Evolutionary conservation across 1,284 basidiomycete species (phyloP).

Genomic region (Waitea zeae): DNA sequence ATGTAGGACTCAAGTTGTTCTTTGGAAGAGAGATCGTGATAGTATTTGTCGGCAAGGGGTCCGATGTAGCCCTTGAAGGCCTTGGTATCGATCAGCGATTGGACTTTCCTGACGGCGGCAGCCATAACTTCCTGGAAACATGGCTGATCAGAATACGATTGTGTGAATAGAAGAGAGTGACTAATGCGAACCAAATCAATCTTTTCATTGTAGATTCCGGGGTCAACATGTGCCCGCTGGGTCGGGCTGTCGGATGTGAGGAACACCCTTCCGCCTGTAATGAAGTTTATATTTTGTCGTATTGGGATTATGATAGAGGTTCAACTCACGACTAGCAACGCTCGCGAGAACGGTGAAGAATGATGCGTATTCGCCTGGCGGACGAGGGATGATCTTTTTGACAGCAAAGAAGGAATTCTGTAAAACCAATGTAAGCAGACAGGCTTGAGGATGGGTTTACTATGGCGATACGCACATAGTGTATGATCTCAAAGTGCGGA

Average conservation of each 20-base stretch:
- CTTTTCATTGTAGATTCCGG: conserved; percentile 10
- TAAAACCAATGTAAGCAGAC: conserved; percentile 6
- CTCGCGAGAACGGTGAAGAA: conserved; percentile 3
- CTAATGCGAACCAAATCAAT: too few relatives aligned
- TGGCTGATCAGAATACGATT: too few relatives aligned
- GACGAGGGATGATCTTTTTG: background rate
- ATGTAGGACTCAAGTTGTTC: conserved; percentile 6
- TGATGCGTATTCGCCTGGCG: conserved; percentile 5
- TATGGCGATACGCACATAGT: conserved; percentile 10
- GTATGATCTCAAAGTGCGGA: conserved; percentile 15
- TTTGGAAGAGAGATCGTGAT: too few relatives aligned
- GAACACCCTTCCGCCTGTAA: conserved; percentile 8
- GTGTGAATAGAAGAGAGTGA: too few relatives aligned
- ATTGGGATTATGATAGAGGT: too few relatives aligned
- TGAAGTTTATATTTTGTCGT: too few relatives aligned
- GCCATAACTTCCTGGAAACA: background rate
- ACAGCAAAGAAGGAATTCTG: conserved; percentile 8
- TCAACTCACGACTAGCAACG: background rate
- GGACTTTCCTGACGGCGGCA: background rate
- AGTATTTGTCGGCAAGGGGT: conserved; percentile 1
- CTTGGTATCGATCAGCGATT: background rate
- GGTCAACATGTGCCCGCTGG: conserved; percentile 10
- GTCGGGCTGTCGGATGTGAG: conserved; percentile 11
- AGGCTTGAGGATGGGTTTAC: too few relatives aligned
- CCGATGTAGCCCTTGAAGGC: conserved; percentile 6